Percentiles rank a stretch among this genome's conserved stretches.
These are phyloP conservation scores for Colletotrichum viniferum DNA, from an alignment of 2,329 filamentous ascomycete species.

Conservation along the genomic window DNA sequence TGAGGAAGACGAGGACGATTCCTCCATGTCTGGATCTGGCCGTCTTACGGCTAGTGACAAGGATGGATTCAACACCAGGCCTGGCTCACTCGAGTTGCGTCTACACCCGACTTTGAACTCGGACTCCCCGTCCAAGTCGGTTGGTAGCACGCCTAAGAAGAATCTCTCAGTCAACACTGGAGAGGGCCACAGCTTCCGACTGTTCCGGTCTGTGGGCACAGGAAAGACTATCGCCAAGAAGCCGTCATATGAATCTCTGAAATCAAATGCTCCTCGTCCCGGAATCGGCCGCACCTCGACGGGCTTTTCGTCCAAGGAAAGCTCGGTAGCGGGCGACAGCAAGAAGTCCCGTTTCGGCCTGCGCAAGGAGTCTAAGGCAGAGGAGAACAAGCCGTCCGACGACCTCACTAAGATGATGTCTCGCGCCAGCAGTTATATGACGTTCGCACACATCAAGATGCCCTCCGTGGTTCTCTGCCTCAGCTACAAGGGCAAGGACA, in stretches of 20 bases:
- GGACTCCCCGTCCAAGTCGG: slow-evolving; percentile 40
- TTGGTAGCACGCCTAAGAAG: slow-evolving; percentile 45
- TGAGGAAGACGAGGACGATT: slow-evolving; percentile 53
- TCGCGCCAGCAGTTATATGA: slow-evolving; percentile 96
- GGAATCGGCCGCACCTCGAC: slow-evolving; percentile 53
- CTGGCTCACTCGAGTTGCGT: slow-evolving; percentile 80
- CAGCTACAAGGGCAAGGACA: slow-evolving; percentile 94
- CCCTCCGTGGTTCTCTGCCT: slow-evolving; percentile 94
- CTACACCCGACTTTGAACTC: slow-evolving; percentile 81
- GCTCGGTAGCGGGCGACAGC: slow-evolving; percentile 40
- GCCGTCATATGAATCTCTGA: slow-evolving; percentile 61
- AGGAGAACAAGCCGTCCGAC: slow-evolving; percentile 73
- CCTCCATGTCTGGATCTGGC: slow-evolving; percentile 43
- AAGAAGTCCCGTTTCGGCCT: slow-evolving; percentile 62
- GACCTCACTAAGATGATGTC: slow-evolving; percentile 97
- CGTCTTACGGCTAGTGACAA: slow-evolving; percentile 45
- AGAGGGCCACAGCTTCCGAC: slow-evolving; percentile 53
- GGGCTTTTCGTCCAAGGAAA: slow-evolving; percentile 45
- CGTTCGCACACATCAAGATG: slow-evolving; percentile 92
- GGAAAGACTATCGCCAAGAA: slow-evolving; percentile 55
- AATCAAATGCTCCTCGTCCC: slow-evolving; percentile 44
- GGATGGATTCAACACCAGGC: slow-evolving; percentile 61
- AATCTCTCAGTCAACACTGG: slow-evolving; percentile 52
- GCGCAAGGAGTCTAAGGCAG: slow-evolving; percentile 49
- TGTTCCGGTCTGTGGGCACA: slow-evolving; percentile 51